Evolutionary conservation across 1,284 basidiomycete species (phyloP).

Genomic region (Porogramme epimiltina): DNA sequence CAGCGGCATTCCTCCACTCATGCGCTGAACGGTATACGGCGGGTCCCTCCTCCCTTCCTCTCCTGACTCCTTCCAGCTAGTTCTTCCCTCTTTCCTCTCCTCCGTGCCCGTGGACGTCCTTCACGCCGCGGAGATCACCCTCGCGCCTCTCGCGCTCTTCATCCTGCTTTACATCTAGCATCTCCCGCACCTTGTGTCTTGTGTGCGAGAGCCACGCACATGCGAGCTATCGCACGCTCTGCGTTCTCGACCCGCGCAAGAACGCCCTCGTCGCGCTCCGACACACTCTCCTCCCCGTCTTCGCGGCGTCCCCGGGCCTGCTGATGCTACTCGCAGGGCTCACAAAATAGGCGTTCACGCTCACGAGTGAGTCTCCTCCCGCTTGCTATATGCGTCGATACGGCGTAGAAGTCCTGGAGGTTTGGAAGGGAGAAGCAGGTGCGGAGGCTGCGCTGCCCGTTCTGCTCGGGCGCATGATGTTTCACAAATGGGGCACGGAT

Average conservation of each 20-base stretch:
- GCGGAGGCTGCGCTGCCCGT: slow-evolving; percentile 82
- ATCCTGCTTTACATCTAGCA: slow-evolving; percentile 95
- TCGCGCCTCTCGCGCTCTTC: slow-evolving; percentile 78
- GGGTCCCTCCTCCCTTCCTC: slow-evolving; percentile 73
- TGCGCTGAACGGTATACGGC: slow-evolving; percentile 98
- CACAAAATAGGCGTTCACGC: slow-evolving; percentile 86
- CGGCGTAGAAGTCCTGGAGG: slow-evolving; percentile 80
- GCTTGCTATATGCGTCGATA: slow-evolving; percentile 72
- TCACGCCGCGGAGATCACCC: slow-evolving; percentile 68
- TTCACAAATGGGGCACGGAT: slow-evolving; percentile 83
- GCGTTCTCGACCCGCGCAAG: slow-evolving; percentile 76
- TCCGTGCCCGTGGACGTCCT: slow-evolving; percentile 41
- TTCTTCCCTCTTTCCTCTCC: slow-evolving; percentile 53
- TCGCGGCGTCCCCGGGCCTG: slow-evolving; percentile 73
- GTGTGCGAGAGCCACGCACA: slow-evolving; percentile 90
- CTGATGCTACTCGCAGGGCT: slow-evolving; percentile 86
- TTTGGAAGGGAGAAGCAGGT: slow-evolving; percentile 81
- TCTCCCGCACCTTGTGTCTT: slow-evolving; percentile 93
- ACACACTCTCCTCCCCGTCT: slow-evolving; percentile 80
- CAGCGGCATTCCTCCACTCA: slow-evolving; percentile 91
- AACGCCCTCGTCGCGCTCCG: slow-evolving; percentile 89
- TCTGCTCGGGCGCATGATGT: slow-evolving; percentile 91
- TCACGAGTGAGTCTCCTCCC: slow-evolving; percentile 77
- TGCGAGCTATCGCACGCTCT: slow-evolving; percentile 94
- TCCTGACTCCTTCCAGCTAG: slow-evolving; percentile 56